Base-by-base conservation (phyloP, 257 asterid species). In the Solanum virginianum region DNA sequence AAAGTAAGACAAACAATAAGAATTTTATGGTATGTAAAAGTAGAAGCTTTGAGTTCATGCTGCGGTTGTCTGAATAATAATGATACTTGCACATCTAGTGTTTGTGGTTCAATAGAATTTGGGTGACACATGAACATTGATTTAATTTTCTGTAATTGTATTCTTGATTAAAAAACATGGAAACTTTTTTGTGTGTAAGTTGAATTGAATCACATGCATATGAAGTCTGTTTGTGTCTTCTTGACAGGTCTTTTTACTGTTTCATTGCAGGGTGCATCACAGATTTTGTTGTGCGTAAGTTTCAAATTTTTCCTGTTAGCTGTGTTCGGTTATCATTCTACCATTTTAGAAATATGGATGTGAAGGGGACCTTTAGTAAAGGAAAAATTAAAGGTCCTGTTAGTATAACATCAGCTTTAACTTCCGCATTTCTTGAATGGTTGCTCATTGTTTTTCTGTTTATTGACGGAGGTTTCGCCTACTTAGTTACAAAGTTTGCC, bases 381-480 rank as follows among this genome's bases (percentile, higher is more conserved):
- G 69, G 62, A 84, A 51, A 88, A 83, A 82, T 65, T 55, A 88
- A 77, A 71, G 88, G 70, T 84, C 70, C 88, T 15, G 80, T 81
- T 47, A 88, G 86, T 80, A 88, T 95, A 17, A 66, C 83, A 63
- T 87, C 91, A 68, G 90, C 93, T 84, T 80, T 95, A 87, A 87
- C 91, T 86, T 88, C 95, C 49, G 99, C 98, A 41, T 85, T 95
- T 88, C 91, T 84, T 68, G 99, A 95, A 89, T 95, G 99, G 99
- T 81, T 92, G 87, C 89, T 95, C 49, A 91, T 95, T 84, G 87
- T 90, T 74, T 84, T 95, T 93, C 89, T 95, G 29, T 92, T 94
- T 59, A 45, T 94, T 10, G 92, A 92, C 83, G 94, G 97, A 84
- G 70, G 88, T 88, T 93, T 94, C 47, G 91, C 97, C 62, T 94